Evolutionary conservation across 2,329 filamentous ascomycete genomes (phyloP), one percentile per base, ranked within the genome.

Genomic region (Thermothelomyces thermophilus): DNA sequence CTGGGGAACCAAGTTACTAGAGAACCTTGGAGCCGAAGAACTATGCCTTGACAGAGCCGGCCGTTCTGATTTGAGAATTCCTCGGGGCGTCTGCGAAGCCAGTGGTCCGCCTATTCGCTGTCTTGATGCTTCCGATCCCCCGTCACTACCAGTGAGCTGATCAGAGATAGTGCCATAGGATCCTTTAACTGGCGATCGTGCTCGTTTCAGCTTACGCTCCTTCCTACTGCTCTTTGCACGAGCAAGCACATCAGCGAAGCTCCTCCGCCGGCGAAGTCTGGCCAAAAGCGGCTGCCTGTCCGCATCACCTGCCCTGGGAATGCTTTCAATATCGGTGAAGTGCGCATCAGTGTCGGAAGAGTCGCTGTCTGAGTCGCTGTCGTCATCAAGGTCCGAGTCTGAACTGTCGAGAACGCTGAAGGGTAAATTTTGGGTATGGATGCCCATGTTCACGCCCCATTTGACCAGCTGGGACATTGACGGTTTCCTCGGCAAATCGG

Each of bases 381-480:
- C 58, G 11, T 42, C 49, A 1, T 50, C 58, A 8, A 46, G 41
- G 5, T 60, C 57, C 8, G 55, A 53, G 14, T 57, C 58, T 1
- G 59, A 62, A 11, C 53, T 59, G 26, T 69, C 70, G 3, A 87
- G 70, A 10, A 85, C 75, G 20, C 80, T 77, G 50, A 80, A 75
- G 8, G 81, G 75, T 2, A 94, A 68, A 48, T 82, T 80, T 56
- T 90, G 85, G 3, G 87, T 90, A 56, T 83, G 83, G 68, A 91
- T 90, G 1, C 84, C 84, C 54, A 88, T 73, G 56, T 73, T 86
- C 19, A 87, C 74, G 3, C 83, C 83, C 41, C 86, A 67, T 66
- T 77, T 74, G 56, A 70, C 66, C 16, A 79, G 63, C 14, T 68
- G 66, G 3, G 72, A 71, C 19, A 79, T 72, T 0, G 71, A 82